Conservation (phyloP, 140 eudicot species). For the Bidens hawaiensis region DNA sequence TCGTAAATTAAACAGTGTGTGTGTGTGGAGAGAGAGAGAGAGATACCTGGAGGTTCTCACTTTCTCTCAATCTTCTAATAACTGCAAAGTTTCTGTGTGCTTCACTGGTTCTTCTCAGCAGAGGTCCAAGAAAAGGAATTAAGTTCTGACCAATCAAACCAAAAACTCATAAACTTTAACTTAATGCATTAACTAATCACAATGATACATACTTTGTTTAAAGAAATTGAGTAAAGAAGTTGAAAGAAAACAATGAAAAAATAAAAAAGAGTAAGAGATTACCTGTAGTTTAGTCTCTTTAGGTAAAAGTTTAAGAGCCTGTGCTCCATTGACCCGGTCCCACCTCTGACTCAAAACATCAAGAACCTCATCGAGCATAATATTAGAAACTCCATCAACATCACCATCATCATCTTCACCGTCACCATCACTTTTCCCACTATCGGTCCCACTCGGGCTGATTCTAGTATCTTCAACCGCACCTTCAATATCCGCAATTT, state of each 20-base stretch:
- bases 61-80: slow-evolving; percentile 78
- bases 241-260: no score
- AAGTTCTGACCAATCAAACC: slow-evolving; percentile 53
- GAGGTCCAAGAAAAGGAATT: slow-evolving; percentile 96
- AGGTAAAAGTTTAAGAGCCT: slow-evolving; percentile 81
- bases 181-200: not conserved
- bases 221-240: not conserved
- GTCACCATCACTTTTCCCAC: slow-evolving; percentile 95
- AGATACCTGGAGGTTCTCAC: slow-evolving; percentile 88
- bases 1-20: no score
- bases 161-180: not conserved
- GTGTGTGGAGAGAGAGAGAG: not conserved
- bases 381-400: slow-evolving; percentile 59
- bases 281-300: slow-evolving; percentile 92
- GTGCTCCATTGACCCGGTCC: slow-evolving; percentile 96
- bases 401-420: slow-evolving; percentile 43
- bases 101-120: slow-evolving; percentile 82
- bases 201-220: not conserved
- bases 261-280: slow-evolving; percentile 13
- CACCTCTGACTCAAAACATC: slow-evolving; percentile 86
- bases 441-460: slow-evolving; percentile 77
- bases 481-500: slow-evolving; percentile 88
- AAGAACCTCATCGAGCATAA: slow-evolving; percentile 92
- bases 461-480: slow-evolving; percentile 75
- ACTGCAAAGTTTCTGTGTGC: slow-evolving; percentile 79